Percentiles rank a stretch among this genome's conserved stretches.
phyloP scores from a whole-genome alignment of 2,329 filamentous ascomycete genomes.

The Xylaria sp. region DNA sequence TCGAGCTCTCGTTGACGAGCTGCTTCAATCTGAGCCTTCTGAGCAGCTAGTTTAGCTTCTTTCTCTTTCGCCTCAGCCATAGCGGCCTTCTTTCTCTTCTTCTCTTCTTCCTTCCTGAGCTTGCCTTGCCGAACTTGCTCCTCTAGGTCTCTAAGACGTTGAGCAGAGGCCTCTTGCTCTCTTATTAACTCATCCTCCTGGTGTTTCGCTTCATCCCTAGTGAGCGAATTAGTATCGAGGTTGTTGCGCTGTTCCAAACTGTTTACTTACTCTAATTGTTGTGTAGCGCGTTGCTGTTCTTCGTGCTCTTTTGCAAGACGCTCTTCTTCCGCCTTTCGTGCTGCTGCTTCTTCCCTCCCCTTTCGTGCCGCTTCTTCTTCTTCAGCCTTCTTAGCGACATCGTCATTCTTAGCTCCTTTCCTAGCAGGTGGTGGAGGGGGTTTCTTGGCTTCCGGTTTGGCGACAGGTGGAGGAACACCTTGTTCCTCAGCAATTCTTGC shows the following conservation, averaged over 20 bases:
- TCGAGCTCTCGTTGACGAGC: constrained; percentile 91
- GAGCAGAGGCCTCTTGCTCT: constrained; percentile 83
- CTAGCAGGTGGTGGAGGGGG: constrained; percentile 83
- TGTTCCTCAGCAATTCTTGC: constrained; percentile 84
- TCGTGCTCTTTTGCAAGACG: constrained; percentile 77
- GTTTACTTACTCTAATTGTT: constrained; percentile 81
- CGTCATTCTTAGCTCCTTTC: constrained; percentile 72
- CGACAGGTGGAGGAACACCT: constrained; percentile 67
- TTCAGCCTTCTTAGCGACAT: constrained; percentile 51
- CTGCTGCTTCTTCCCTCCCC: constrained; percentile 70
- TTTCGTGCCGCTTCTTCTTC: constrained; percentile 67
- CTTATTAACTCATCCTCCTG: constrained; percentile 84
- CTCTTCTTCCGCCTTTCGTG: constrained; percentile 73
- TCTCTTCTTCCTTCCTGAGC: constrained; percentile 95
- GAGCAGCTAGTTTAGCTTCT: constrained; percentile 83
- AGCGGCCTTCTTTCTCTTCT: constrained; percentile 89
- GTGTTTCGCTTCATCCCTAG: constrained; percentile 76
- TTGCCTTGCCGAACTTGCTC: constrained; percentile 95
- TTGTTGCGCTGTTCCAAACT: neutral
- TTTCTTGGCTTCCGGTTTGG: constrained; percentile 66
- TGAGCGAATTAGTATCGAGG: constrained; percentile 36
- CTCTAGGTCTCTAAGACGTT: constrained; percentile 87
- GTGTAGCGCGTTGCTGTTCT: constrained; percentile 77
- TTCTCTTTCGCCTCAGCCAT: constrained; percentile 88
- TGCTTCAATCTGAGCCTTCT: constrained; percentile 91